Base-by-base conservation (phyloP, 441 rosid species). In the Populus trichocarpa region DNA sequence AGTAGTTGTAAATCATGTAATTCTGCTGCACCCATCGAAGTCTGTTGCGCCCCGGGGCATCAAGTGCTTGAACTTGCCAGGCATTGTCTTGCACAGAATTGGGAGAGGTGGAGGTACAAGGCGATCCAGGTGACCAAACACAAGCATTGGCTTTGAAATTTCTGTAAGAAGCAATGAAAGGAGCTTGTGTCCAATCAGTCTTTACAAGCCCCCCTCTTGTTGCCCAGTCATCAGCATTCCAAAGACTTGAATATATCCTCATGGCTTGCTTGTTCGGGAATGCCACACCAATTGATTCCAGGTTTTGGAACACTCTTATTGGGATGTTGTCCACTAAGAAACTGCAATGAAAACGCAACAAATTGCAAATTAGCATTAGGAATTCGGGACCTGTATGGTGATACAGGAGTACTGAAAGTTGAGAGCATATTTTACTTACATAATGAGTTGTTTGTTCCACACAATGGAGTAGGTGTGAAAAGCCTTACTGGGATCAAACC, bases 401-500 rank as follows among this genome's bases (percentile, higher is more conserved):
- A 16, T 16, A 53, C 61, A 53, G 8, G 18, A 53, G 61, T 6
- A 53, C 2, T 53, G 3, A 53, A 53, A 16, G 10, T 10, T 10
- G 32, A 30, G 50, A 42, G 50, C 61, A 53, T 53, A 1, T 18
- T 53, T 18, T 35, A 30, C 78, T 63, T 73, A 83, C 67, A 89
- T 80, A 76, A 89, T 86, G 28, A 82, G 36, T 53, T 82, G 81
- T 22, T 89, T 84, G 78, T 88, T 88, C 91, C 91, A 89, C 2
- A 89, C 73, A 33, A 88, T 82, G n/a, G 91, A 84, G 53, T 89
- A 89, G 11, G 88, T 83, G 82, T 89, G 92, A 66, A 89, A 89
- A 72, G 81, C 87, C 71, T 86, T 84, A 6, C 88, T 85, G 0
- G 92, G 91, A 11, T 88, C 91, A 57, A 89, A 89, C 92, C 92